These are phyloP conservation scores for Chernovozyma sophiae-reginae DNA, from an alignment of 1,139 yeast species.

Conservation along the genomic window DNA sequence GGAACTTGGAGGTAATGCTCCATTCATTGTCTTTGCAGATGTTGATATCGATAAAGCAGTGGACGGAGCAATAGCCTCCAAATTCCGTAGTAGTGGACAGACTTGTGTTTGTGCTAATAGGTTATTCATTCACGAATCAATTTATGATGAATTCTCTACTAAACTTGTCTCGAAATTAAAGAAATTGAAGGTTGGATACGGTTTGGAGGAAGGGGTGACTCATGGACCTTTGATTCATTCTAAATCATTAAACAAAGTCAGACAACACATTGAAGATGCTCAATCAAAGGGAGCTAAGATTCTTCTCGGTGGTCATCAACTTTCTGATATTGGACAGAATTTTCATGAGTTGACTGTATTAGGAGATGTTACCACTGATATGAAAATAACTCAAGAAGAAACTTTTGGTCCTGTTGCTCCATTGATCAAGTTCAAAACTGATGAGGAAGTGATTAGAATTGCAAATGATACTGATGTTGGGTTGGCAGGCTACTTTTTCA, in stretches of 20 bases:
- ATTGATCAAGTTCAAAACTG: slow-evolving; percentile 57
- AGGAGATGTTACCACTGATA: slow-evolving; percentile 57
- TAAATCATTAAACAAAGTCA: slow-evolving; percentile 64
- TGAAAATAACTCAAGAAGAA: slow-evolving; percentile 67
- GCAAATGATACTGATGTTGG: slow-evolving; percentile 63
- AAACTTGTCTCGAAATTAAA: slow-evolving; percentile 48
- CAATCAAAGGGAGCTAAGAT: slow-evolving; percentile 65
- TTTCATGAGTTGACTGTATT: slow-evolving; percentile 78
- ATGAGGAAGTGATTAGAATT: slow-evolving; percentile 62
- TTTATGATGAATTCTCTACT: slow-evolving; percentile 56
- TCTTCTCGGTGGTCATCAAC: slow-evolving; percentile 60
- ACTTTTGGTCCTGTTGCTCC: slow-evolving; percentile 93
- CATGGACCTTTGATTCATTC: slow-evolving; percentile 82
- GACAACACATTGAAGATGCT: slow-evolving; percentile 72
- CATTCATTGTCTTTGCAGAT: slow-evolving; percentile 45
- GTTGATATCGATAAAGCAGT: slow-evolving; percentile 47
- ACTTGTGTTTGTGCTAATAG: slow-evolving; percentile 89
- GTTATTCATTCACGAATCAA: slow-evolving; percentile 63
- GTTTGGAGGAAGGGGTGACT: slow-evolving; percentile 59
- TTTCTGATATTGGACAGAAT: slow-evolving; percentile 64
- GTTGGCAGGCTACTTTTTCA: slow-evolving; percentile 43
- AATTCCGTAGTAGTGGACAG: slow-evolving; percentile 75
- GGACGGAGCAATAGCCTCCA: slow-evolving; percentile 50
- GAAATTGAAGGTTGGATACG: slow-evolving; percentile 60
- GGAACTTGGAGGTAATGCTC: slow-evolving; percentile 54